A percentile compares a stretch with the other conserved stretches of the same genome.
phyloP scores from a whole-genome alignment of 169 alveolate species.

The Theileria luwenshuni region DNA sequence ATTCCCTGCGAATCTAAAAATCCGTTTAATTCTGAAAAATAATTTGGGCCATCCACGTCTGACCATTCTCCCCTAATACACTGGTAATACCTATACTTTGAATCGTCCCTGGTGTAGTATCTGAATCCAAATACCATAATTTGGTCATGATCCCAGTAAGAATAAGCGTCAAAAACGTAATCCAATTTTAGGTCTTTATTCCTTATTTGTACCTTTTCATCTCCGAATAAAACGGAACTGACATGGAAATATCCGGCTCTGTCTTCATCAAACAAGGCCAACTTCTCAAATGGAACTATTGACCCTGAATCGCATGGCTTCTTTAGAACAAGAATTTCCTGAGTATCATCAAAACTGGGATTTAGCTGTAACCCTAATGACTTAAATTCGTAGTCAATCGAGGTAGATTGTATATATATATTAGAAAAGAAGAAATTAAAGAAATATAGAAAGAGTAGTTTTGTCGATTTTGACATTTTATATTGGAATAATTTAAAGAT shows the following conservation, averaged over 20 bases:
- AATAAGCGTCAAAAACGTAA: slow-evolving; percentile 4
- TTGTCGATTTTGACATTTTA: no score
- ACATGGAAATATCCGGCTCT: neutral
- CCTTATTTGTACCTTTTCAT: neutral
- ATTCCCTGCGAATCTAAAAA: no score
- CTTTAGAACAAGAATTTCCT: neutral
- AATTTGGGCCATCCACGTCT: neutral
- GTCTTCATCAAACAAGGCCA: neutral
- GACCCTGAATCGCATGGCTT: neutral
- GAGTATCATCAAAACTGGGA: neutral
- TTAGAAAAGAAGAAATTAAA: no score
- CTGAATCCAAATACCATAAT: slow-evolving; percentile 5
- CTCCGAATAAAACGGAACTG: neutral
- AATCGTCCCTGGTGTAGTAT: neutral
- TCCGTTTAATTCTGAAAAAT: no score
- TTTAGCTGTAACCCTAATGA: no score
- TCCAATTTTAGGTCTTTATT: neutral
- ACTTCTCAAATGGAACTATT: neutral
- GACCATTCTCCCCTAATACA: neutral
- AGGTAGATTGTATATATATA: no score
- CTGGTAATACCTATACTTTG: neutral
- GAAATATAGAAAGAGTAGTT: no score
- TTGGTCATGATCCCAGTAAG: slow-evolving; percentile 5
- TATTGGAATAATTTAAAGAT: no score
- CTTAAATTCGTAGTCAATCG: no score